Conservation (phyloP, 140 eudicot species). For the Stevia rebaudiana region DNA sequence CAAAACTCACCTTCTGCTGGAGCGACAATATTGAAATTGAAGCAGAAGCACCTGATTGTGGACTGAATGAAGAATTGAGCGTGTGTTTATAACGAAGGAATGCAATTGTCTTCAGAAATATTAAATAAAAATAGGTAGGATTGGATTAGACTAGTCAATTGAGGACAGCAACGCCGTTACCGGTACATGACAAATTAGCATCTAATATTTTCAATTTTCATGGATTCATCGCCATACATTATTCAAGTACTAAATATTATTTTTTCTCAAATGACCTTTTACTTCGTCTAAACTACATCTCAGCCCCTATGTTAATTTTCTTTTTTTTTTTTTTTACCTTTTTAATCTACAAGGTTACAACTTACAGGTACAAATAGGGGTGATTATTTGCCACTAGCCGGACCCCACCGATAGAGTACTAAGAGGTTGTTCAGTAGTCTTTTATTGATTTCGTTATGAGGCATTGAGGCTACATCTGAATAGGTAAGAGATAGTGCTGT, state of each 20-base stretch:
- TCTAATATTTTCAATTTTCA: slow-evolving; percentile 25
- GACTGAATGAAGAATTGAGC: slow-evolving; percentile 14
- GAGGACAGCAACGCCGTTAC: slow-evolving; percentile 18
- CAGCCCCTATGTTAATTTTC: slow-evolving; percentile 12
- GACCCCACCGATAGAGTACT: no score
- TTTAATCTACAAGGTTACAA: no score
- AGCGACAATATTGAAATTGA: slow-evolving; percentile 2
- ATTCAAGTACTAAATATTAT: neutral
- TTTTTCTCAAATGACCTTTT: neutral
- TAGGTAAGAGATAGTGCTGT: no score
- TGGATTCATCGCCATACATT: slow-evolving; percentile 21
- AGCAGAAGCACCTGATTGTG: slow-evolving; percentile 14
- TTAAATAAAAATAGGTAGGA: slow-evolving; percentile 22
- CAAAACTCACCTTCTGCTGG: slow-evolving; percentile 10
- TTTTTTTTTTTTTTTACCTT: neutral
- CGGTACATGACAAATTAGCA: slow-evolving; percentile 27
- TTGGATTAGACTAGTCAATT: slow-evolving; percentile 18
- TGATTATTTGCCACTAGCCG: no score
- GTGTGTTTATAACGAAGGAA: slow-evolving; percentile 20
- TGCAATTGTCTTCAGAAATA: slow-evolving; percentile 27
- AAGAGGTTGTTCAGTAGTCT: no score
- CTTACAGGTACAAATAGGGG: no score
- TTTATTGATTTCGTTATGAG: no score
- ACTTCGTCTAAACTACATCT: neutral
- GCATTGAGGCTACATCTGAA: no score